Base-by-base conservation (phyloP, 768 basidiomycete species). In the Thelephora ganbajun region DNA sequence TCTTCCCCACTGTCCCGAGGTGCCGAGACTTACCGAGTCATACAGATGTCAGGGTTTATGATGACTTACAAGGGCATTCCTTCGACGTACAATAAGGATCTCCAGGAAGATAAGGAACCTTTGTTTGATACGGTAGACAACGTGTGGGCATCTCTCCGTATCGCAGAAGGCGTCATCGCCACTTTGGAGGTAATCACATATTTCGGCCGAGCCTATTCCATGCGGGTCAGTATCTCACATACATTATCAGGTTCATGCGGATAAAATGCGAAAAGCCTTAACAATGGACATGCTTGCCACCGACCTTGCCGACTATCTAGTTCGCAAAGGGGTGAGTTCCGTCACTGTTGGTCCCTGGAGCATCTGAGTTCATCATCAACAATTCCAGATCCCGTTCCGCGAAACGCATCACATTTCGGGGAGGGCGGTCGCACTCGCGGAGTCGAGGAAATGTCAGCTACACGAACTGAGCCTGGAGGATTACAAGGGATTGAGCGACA, bases 391-490 rank as follows among this genome's bases (percentile, higher is more conserved):
- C 37, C 96, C 96, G 6, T 98, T 99, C 79, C 83, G 96, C 39
- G 91, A 97, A 65, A 99, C 96, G 1, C 96, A 99, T 61, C 96
- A 99, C 62, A 80, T 99, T 55, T 97, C 96, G 3, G 96, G 96
- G 3, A 82, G 90, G 12, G 92, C 94, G 16, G 94, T 99, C 42
- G 92, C 94, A 1, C 72, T 97, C 35, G 94, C 94, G 0, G 96
- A 99, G 63, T 69, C 80, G 37, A 76, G 79, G 33, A 72, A 75
- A 50, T 82, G 84, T 56, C 84, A 88, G 57, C 71, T 99, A 36
- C 80, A 88, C 52, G 79, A 86, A 45, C 73, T 99, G 51, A 72
- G 79, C 1, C 69, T 92, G 44, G 66, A 78, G 33, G 90, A 99
- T 63, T 93, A 78, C 69, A 77, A 84, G 60, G 62, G 63, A 33